Evolutionary conservation across 2,329 filamentous ascomycete species (phyloP), one percentile per base, ranked within the genome.

Genomic region (Scopulariopsis brevicaulis): DNA sequence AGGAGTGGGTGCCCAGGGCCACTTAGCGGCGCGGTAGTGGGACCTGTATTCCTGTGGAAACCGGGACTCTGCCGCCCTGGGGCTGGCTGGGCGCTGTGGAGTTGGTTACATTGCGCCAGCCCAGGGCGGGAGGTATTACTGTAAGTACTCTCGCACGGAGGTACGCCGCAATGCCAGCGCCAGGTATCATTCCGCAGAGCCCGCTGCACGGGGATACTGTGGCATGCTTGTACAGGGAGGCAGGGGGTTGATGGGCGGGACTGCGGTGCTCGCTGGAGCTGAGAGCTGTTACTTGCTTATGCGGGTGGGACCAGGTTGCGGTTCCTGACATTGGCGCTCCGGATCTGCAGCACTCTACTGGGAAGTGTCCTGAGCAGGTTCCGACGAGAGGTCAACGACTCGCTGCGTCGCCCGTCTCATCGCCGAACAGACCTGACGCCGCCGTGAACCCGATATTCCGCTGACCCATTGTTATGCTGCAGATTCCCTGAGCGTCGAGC

Each of bases 41-140:
- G 22, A 12, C 18, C 15, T 32, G 22, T 37, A 56, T 56, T 56
- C 43, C 55, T 51, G 55, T 56, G 55, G 55, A 56, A 56, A 56
- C 55, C 55, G 55, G 55, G 55, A 56, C 40, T 51, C 25, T 52
- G 40, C 55, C 28, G 55, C 55, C 15, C 34, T 8, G 43, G 40
- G 15, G 18, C 18, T 56, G 35, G 40, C 37, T 40, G 46, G 46
- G 11, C 46, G 20, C 46, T 50, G 12, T 14, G 28, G 40, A n/a
- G 25, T 24, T 40, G 8, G 12, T 50, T 20, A 50, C 46, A 22
- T 50, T 22, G 28, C 28, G 8, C 28, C 15, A 4, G 40, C 40
- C 15, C 40, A 46, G 40, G 40, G 40, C 15, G 4, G 40, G 40
- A n/a, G 15, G 15, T n/a, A n/a, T n/a, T n/a, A n/a, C n/a, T n/a